These are phyloP conservation scores for Aspergillus haitiensis DNA, from an alignment of 495 filamentous ascomycete genomes.

Conservation along the genomic window DNA sequence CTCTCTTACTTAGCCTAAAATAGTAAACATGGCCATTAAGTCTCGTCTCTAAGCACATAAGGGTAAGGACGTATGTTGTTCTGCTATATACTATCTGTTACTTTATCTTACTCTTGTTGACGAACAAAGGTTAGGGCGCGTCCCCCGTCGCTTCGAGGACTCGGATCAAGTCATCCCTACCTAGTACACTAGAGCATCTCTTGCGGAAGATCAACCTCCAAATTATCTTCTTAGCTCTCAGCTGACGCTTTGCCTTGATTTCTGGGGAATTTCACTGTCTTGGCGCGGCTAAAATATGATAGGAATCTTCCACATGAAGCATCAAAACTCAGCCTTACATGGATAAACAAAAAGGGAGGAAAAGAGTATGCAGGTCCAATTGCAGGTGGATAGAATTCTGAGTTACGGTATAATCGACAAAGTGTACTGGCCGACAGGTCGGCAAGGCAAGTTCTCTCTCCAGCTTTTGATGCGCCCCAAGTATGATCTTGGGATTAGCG, in stretches of 20 bases:
- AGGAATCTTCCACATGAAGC: no score
- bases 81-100: no score
- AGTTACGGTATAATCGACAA: no score
- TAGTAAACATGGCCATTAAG: not conserved
- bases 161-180: not conserved
- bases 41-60: not conserved
- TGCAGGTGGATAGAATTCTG: no score
- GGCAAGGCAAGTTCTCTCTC: no score
- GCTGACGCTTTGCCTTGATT: not conserved
- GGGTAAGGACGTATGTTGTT: no score
- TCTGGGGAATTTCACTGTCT: not conserved
- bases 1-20: slow-evolving; percentile 2
- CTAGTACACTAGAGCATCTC: not conserved
- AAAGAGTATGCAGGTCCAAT: no score
- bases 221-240: not conserved
- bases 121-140: no score
- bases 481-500: not conserved
- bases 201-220: not conserved
- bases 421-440: no score
- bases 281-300: not conserved
- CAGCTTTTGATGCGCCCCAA: not conserved
- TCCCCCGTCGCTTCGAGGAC: not conserved
- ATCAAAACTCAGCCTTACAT: no score
- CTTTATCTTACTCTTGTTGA: no score
- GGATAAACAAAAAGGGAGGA: no score